phyloP scores from a whole-genome alignment of 768 basidiomycete species.

The Tubosaeta brunneosetosa region DNA sequence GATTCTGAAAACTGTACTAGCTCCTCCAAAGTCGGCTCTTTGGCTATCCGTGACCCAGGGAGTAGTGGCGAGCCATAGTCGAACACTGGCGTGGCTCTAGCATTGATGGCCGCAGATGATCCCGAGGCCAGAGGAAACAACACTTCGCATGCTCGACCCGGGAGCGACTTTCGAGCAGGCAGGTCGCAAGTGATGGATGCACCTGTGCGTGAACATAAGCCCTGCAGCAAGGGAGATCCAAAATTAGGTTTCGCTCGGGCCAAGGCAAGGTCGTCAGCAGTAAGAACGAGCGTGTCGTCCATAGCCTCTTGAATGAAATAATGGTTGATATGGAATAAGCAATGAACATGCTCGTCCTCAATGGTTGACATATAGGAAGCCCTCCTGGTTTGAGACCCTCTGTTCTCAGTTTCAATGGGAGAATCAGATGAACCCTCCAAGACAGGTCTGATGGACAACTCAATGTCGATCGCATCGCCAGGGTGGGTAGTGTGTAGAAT shows the following conservation, averaged over 20 bases:
- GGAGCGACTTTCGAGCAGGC: constrained; percentile 37
- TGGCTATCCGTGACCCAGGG: constrained; percentile 46
- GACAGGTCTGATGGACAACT: constrained; percentile 53
- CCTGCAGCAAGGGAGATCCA: constrained; percentile 50
- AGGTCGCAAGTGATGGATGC: constrained; percentile 40
- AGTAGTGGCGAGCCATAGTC: constrained; percentile 49
- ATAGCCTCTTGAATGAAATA: constrained; percentile 32
- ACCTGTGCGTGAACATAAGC: constrained; percentile 55
- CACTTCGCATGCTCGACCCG: constrained; percentile 63
- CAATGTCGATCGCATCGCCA: constrained; percentile 84
- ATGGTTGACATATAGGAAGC: constrained; percentile 23
- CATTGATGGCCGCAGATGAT: constrained; percentile 39
- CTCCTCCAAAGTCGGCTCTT: constrained; percentile 78
- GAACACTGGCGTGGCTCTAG: constrained; percentile 35
- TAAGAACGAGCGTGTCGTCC: constrained; percentile 6
- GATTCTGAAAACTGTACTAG: constrained; percentile 75
- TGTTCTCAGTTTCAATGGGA: constrained; percentile 20
- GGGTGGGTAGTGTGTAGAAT: constrained; percentile 60
- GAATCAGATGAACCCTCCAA: constrained; percentile 23
- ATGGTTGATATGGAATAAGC: constrained; percentile 56
- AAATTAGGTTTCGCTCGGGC: constrained; percentile 39
- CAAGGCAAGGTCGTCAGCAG: constrained; percentile 8
- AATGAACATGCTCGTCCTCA: constrained; percentile 42
- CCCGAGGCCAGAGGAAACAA: constrained; percentile 61
- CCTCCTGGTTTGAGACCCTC: constrained; percentile 20